phyloP scores from a whole-genome alignment of 352 stramenopile species.

The Globisporangium middletonii region DNA sequence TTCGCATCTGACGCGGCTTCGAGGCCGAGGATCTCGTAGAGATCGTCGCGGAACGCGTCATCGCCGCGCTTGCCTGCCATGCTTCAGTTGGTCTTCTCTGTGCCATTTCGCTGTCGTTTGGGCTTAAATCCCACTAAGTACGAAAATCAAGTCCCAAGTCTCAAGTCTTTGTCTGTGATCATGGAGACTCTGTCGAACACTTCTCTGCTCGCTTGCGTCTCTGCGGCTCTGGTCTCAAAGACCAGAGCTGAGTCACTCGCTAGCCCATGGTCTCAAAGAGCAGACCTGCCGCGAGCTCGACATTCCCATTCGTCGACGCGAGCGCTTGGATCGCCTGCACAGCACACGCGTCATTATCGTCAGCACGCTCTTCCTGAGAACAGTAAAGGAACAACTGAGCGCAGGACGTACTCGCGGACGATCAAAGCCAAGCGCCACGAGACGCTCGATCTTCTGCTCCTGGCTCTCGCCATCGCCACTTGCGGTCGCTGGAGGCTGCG shows the following conservation, averaged over 20 bases:
- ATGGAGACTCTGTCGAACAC: no score
- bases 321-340: constrained; percentile 54
- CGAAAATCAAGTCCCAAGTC: neutral
- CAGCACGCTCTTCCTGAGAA: neutral
- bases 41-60: constrained; percentile 31
- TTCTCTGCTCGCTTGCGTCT: no score
- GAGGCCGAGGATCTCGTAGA: constrained; percentile 76
- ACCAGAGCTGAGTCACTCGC: neutral
- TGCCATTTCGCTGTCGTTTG: neutral
- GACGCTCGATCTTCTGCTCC: constrained; percentile 53
- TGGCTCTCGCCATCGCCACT: constrained; percentile 12
- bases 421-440: constrained; percentile 66
- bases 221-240: no score
- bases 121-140: neutral
- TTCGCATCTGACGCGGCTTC: constrained; percentile 57
- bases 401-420: constrained; percentile 33
- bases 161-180: no score
- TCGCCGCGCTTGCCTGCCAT: constrained; percentile 19
- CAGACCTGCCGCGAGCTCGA: constrained; percentile 75
- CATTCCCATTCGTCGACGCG: constrained; percentile 66
- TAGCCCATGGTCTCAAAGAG: constrained; percentile 67
- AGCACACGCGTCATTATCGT: constrained; percentile 1
- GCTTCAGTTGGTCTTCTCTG: neutral
- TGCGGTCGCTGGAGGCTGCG: constrained; percentile 8
- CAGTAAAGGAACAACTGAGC: neutral